Evolutionary conservation across 1,284 basidiomycete species (phyloP).

Genomic region (Apiotrichum veenhuisii): DNA sequence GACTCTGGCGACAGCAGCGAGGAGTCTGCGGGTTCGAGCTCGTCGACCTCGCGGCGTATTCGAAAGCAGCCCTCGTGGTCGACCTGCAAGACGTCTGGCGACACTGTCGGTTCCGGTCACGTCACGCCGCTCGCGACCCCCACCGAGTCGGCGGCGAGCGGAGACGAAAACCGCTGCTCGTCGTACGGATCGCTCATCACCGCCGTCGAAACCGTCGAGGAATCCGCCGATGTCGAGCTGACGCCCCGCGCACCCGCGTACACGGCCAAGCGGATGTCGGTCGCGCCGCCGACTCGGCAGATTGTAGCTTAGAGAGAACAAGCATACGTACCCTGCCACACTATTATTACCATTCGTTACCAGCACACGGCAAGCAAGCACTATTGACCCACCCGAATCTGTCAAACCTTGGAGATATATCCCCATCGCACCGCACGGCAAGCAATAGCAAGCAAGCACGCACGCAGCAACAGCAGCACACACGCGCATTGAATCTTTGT

Average conservation of each 20-base stretch:
- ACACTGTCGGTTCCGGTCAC: background rate
- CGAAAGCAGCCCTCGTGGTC: slow-evolving; percentile 18
- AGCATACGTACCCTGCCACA: background rate
- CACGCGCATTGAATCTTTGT: no score
- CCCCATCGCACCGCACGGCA: no score
- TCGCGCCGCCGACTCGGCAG: background rate
- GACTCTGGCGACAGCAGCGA: slow-evolving; percentile 8
- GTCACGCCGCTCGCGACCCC: slow-evolving; percentile 18
- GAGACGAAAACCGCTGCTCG: background rate
- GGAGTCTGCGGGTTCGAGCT: slow-evolving; percentile 1
- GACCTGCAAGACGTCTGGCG: slow-evolving; percentile 18
- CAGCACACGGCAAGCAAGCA: no score
- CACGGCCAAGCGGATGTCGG: background rate
- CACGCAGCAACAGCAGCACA: no score
- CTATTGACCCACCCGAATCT: no score
- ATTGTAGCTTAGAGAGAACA: background rate
- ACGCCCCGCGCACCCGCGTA: background rate
- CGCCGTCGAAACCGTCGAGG: background rate
- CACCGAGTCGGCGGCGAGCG: background rate
- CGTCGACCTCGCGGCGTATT: background rate
- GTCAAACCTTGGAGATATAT: no score
- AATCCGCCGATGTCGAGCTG: background rate
- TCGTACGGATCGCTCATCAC: background rate
- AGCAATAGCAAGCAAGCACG: no score
- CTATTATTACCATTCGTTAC: background rate